Base-by-base conservation (phyloP, 192 early-diverging fungal species). In the Paraglomus brasilianum region DNA sequence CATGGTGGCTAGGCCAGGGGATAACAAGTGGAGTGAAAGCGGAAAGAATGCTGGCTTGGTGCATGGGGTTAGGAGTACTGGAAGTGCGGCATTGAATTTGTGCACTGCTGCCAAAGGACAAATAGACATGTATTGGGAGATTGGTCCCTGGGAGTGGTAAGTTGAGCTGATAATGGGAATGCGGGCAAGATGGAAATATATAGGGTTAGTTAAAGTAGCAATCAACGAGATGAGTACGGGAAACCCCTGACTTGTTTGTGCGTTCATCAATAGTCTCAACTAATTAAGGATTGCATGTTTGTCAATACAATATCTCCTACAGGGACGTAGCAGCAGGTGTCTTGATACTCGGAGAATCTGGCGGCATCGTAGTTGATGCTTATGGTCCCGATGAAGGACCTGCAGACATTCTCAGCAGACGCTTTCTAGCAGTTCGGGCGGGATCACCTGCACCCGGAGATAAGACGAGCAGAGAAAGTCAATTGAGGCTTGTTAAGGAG, bases 321-420 rank as follows among this genome's bases (percentile, higher is more conserved):
- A 94, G 94, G 93, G 96, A 98, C 75, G 89, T 97, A 42, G 88
- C 89, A 19, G 96, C 95, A 15, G 93, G 85, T n/a, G 80, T 87
- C 4, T 82, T 92, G 14, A 90, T 98, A 73, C 76, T 96, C 6
- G 73, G 77, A 14, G 95, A 98, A 73, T 79, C 94, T 7, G 94
- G 96, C 14, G 93, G 96, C 15, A 64, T 87, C 2, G 85, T 93
- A 14, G 80, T 92, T 21, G 82, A 84, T 38, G 88, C 86, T 17
- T 60, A 74, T 39, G 72, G 73, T 41, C 72, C 76, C 21, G 61
- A 74, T 11, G 71, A 66, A 5, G 76, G 75, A 1, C 61, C 73
- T 36, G 76, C 72, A 8, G 62, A 76, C 13, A 70, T 81, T 24
- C 73, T 82, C 65, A 78, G 84, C 49, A 80, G 86, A n/a, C 82